These are phyloP conservation scores for Dictyophora rubrovolvata DNA, from an alignment of 768 basidiomycete species.

Conservation along the genomic window DNA sequence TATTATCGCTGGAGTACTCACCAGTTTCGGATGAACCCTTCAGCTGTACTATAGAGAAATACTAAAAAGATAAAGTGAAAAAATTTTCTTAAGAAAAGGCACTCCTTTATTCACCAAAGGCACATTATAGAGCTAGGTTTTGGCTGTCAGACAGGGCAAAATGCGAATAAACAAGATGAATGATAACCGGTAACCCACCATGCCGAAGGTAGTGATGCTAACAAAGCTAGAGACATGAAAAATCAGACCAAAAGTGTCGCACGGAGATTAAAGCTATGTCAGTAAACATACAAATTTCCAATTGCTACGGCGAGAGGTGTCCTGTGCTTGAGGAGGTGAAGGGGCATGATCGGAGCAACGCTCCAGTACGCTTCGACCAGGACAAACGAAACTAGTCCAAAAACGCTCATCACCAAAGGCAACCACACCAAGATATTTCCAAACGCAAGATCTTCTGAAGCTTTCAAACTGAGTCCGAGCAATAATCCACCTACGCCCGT, in stretches of 20 bases:
- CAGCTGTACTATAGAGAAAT: constrained; percentile 74
- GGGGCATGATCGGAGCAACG: constrained; percentile 83
- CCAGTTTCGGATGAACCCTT: constrained; percentile 63
- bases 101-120: constrained; percentile 49
- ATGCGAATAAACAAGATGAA: constrained; percentile 14
- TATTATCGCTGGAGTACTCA: constrained; percentile 20
- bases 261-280: background rate
- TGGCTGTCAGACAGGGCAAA: constrained; percentile 12
- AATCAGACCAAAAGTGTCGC: background rate
- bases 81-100: constrained; percentile 6
- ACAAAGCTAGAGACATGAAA: constrained; percentile 27
- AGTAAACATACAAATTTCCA: constrained; percentile 44
- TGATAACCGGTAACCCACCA: constrained; percentile 36
- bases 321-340: constrained; percentile 63
- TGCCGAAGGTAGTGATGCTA: constrained; percentile 72
- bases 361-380: constrained; percentile 71
- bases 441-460: constrained; percentile 72
- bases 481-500: constrained; percentile 58
- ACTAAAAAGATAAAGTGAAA: constrained; percentile 30
- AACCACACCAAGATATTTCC: constrained; percentile 61
- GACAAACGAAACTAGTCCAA: constrained; percentile 54
- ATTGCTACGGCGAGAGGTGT: constrained; percentile 77
- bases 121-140: constrained; percentile 64
- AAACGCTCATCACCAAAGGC: constrained; percentile 45
- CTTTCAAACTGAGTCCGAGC: constrained; percentile 66